Percentiles rank a stretch among this genome's conserved stretches.
Conservation (phyloP, 768 basidiomycete species). For the Termitomyces sp. region DNA sequence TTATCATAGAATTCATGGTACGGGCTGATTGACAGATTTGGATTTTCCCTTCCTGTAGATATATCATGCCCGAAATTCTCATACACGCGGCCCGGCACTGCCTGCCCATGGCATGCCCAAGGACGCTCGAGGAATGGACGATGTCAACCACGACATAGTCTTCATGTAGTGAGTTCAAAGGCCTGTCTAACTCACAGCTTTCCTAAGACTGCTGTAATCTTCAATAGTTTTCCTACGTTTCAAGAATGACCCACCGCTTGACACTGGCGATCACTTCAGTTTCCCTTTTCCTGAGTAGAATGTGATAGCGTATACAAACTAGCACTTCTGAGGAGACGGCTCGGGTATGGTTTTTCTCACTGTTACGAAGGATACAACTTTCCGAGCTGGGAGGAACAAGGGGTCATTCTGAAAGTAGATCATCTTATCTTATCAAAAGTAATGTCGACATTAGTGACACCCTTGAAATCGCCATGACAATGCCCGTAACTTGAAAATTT, state of each 20-base stretch:
- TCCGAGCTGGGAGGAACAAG: too few relatives aligned
- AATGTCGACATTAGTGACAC: neutral
- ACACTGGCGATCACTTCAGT: neutral
- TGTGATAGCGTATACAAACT: too few relatives aligned
- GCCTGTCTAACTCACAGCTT: neutral
- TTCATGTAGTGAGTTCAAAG: neutral
- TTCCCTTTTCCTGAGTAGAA: neutral
- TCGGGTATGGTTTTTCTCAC: too few relatives aligned
- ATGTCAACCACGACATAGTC: neutral
- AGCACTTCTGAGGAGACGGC: too few relatives aligned
- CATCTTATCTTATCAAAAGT: neutral
- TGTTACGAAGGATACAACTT: too few relatives aligned
- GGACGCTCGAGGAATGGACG: neutral
- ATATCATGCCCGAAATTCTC: neutral
- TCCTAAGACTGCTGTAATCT: neutral
- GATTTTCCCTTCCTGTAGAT: neutral
- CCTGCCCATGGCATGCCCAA: too few relatives aligned
- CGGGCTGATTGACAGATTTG: neutral
- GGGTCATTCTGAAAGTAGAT: neutral
- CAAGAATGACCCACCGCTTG: neutral
- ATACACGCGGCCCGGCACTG: too few relatives aligned
- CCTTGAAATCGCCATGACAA: neutral
- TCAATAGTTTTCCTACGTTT: neutral
- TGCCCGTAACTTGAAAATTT: neutral
- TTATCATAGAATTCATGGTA: neutral